These are phyloP conservation scores for Zygnema cylindricum DNA, from an alignment of 139 green algal genomes.

Conservation along the genomic window DNA sequence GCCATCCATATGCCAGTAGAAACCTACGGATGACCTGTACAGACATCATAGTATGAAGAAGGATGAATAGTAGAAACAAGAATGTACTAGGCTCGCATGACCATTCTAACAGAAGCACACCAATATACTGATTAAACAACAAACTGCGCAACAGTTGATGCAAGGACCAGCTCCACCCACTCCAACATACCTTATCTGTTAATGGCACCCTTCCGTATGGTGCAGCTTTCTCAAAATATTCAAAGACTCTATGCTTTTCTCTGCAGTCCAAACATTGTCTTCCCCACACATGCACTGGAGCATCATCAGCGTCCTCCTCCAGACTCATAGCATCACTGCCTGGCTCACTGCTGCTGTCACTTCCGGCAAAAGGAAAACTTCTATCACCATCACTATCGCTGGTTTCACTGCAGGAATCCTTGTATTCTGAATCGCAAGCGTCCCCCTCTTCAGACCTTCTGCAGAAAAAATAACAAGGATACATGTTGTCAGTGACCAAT, in stretches of 20 bases:
- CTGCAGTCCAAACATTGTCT: background rate
- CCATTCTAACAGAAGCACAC: no score
- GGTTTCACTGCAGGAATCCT: background rate
- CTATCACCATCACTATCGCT: background rate
- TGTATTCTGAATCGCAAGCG: background rate
- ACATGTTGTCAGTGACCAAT: no score
- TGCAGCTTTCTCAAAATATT: conserved; percentile 42
- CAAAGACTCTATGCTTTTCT: conserved; percentile 1
- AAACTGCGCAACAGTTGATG: background rate
- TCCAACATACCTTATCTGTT: conserved; percentile 24
- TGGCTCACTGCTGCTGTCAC: background rate
- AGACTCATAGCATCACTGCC: background rate
- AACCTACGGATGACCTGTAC: no score
- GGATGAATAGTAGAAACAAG: no score
- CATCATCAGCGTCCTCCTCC: background rate
- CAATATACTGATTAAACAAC: no score
- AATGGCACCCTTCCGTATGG: conserved; percentile 49
- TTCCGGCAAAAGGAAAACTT: background rate
- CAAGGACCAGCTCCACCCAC: background rate
- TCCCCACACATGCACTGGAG: background rate
- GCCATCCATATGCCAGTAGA: no score
- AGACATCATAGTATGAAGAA: no score
- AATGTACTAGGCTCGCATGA: no score
- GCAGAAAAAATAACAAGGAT: no score
- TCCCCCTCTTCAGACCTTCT: background rate